Base-by-base conservation (phyloP, 2,329 filamentous ascomycete species). In the Cercospora nicotianae region DNA sequence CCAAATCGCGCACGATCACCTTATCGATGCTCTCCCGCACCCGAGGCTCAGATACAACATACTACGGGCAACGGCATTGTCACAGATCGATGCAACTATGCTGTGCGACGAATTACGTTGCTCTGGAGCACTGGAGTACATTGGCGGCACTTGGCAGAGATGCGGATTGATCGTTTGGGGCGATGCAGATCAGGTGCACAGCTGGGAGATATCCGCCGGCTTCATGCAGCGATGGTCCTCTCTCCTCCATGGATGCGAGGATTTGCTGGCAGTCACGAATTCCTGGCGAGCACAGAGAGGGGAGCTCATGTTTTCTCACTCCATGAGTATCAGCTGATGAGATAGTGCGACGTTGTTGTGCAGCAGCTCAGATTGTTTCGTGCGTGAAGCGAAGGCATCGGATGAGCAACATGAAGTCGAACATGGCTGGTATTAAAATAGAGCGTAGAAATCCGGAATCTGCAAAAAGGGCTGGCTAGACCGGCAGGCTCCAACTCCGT, bases 181-280 rank as follows among this genome's bases (percentile, higher is more conserved):
- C 10, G 76, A 79, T 20, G 80, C 81, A 9, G 83, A 81, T 77
- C 67, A 75, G 30, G 65, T 77, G 2, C 67, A 73, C 5, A 80
- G 78, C 48, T 83, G 81, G 82, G 82, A 84, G 71, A 70, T 83
- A 3, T 82, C 77, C 0, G 76, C 79, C 61, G 73, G 75, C 1
- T 83, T 83, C 70, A 70, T 78, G 61, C 69, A 70, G 30, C 77
- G 75, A 60, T 84, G 79, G 78, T 75, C 74, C 4, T 81, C 77
- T 63, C 72, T 83, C 26, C 67, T 84, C 5, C 66, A 73, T 28
- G 81, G 79, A 8, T 84, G 82, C 66, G 70, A 74, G 45, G 77
- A 82, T 59, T 65, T 82, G 33, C 60, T 80, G 4, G 71, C 71
- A 23, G 77, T 76, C 18, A 83, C 81, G 5, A 82, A 84, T 72